Conservation (phyloP, 257 asterid genomes). For the Solanum virginianum region DNA sequence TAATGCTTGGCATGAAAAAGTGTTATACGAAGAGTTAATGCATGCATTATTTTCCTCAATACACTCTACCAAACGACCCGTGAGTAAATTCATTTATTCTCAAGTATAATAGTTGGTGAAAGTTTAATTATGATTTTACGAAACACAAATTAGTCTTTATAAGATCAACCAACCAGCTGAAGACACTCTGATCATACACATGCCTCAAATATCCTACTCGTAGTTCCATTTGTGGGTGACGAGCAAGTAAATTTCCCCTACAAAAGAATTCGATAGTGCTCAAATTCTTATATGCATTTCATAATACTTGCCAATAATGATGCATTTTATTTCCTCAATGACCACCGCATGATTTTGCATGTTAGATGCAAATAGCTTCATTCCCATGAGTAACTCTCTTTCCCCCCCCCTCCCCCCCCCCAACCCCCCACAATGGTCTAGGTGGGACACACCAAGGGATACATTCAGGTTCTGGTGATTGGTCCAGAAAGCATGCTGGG, state of each 20-base stretch:
- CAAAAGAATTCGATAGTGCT: background rate
- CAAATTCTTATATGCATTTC: background rate
- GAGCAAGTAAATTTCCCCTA: background rate
- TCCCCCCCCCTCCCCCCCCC: background rate
- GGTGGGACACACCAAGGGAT: slow-evolving; percentile 99
- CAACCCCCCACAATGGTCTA: slow-evolving; percentile 9
- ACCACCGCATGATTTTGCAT: background rate
- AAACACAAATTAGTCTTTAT: background rate
- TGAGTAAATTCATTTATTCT: background rate
- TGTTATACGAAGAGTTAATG: too few relatives aligned
- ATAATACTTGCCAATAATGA: background rate
- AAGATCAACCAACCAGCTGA: background rate
- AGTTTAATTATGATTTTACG: background rate
- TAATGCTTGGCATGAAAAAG: too few relatives aligned
- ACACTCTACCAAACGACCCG: too few relatives aligned
- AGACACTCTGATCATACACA: background rate
- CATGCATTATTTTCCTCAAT: too few relatives aligned
- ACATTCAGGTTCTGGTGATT: slow-evolving; percentile 77
- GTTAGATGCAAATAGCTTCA: background rate
- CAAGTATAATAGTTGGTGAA: background rate
- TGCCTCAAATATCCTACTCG: background rate
- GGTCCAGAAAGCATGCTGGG: slow-evolving; percentile 86
- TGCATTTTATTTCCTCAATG: background rate
- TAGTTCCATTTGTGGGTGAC: background rate
- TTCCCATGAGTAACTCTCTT: background rate